Base-by-base conservation (phyloP, 306 rosid species). In the Quercus wislizeni region DNA sequence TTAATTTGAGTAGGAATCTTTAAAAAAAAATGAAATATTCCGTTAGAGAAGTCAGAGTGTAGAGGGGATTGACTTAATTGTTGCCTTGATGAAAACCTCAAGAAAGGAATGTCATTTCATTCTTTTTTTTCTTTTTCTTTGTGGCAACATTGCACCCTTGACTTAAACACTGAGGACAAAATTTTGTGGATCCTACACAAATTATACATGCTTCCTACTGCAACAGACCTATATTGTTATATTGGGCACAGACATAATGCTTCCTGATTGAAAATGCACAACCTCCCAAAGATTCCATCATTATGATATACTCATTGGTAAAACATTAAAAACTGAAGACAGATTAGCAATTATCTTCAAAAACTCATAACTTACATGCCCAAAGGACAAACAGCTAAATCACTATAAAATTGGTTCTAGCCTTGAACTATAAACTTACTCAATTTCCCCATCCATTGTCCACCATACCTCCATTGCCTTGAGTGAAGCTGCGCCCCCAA, bases 371-470 rank as follows among this genome's bases (percentile, higher is more conserved):
- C 99, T 90, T 89, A 95, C 97, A 85, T 90, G 87, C 90, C 93
- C 0, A 30, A 82, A 3, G 99, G 99, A 89, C 98, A 93, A 82
- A 91, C 88, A 23, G 90, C 96, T 83, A 90, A 85, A 72, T 89
- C 86, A 4, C 96, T 81, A 80, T 91, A 94, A 77, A 93, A 74
- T 89, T 95, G 99, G 76, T 23, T 23, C 1, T 23, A 23, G 23
- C 23, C 23, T 23, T 23, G 23, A 23, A 23, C 23, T 23, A 23
- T 23, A 23, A 23, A 23, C 23, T 23, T 23, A 23, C 23, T 23
- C 67, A 78, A 59, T 79, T 84, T 80, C 76, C 82, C 93, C 88
- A 87, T 41, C 80, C 76, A 78, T 80, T 85, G 55, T 81, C 79
- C 21, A 82, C 58, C 79, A 41, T 74, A 79, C 81, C 80, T 77